Conservation (phyloP, 805 yeast genomes). For the Myxozyma mucilagina region DNA sequence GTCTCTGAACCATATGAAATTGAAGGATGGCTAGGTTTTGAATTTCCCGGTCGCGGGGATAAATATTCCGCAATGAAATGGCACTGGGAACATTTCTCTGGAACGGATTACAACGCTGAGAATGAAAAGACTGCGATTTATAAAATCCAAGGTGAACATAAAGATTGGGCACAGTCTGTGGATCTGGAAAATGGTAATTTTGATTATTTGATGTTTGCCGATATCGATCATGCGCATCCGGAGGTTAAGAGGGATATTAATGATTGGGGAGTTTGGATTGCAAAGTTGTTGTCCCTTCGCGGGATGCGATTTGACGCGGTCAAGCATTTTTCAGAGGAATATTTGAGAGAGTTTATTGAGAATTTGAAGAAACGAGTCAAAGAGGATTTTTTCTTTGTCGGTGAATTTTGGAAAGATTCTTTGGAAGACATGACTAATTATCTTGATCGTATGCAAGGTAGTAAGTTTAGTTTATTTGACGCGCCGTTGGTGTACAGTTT, state of each 20-base stretch:
- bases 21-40: conserved; percentile 32
- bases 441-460: conserved; percentile 25
- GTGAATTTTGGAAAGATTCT: conserved; percentile 32
- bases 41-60: conserved; percentile 30
- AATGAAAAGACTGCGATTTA: conserved; percentile 27
- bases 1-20: conserved; percentile 25
- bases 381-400: conserved; percentile 29
- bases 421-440: conserved; percentile 22
- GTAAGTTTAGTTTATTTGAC: conserved; percentile 22
- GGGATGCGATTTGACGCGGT: conserved; percentile 32
- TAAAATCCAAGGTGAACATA: conserved; percentile 25
- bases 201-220: conserved; percentile 33
- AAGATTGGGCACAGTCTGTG: conserved; percentile 26
- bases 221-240: conserved; percentile 31
- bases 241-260: conserved; percentile 26
- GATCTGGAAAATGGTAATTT: conserved; percentile 32
- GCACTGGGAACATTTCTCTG: conserved; percentile 32
- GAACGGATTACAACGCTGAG: conserved; percentile 29
- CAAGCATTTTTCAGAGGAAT: conserved; percentile 30
- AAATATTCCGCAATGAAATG: conserved; percentile 25
- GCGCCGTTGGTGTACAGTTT: conserved; percentile 30
- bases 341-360: conserved; percentile 17
- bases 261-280: conserved; percentile 29
- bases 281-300: conserved; percentile 21
- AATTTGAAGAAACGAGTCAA: conserved; percentile 11